Percentiles rank a stretch among this genome's conserved stretches.
Evolutionary conservation across 805 yeast species (phyloP).

Genomic region (Hanseniaspora opuntiae): DNA sequence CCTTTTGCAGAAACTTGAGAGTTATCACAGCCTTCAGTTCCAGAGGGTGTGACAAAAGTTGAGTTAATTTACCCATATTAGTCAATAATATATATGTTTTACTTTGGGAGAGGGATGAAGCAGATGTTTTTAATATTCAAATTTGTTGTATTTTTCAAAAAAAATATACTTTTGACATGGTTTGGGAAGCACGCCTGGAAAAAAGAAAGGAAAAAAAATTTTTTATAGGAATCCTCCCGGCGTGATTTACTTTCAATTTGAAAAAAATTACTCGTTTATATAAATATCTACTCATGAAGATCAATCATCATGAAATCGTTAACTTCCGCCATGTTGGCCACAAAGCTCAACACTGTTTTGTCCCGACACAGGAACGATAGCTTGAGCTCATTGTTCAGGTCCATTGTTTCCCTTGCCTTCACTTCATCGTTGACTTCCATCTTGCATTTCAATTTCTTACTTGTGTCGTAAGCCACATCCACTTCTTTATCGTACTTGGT

Average conservation of each 20-base stretch:
- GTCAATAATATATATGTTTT: neutral
- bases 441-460: neutral
- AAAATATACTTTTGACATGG: too few relatives aligned
- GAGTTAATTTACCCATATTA: conserved; percentile 47
- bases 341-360: neutral
- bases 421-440: neutral
- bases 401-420: neutral
- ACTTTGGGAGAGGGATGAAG: too few relatives aligned
- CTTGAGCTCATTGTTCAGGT: neutral
- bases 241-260: too few relatives aligned
- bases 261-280: neutral
- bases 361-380: neutral
- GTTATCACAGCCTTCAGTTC: conserved; percentile 61
- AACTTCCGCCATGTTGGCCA: neutral
- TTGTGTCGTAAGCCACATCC: neutral
- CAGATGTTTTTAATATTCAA: too few relatives aligned
- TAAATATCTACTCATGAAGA: neutral
- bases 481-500: neutral
- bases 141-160: too few relatives aligned
- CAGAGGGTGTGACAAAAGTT: conserved; percentile 53
- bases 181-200: too few relatives aligned
- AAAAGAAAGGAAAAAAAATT: neutral
- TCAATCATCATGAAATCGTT: conserved; percentile 7
- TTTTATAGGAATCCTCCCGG: neutral
- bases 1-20: conserved; percentile 27